Evolutionary conservation across 345 rosid genomes (phyloP), one percentile per base, ranked within the genome.

Genomic region (Odontarrhena argentea): DNA sequence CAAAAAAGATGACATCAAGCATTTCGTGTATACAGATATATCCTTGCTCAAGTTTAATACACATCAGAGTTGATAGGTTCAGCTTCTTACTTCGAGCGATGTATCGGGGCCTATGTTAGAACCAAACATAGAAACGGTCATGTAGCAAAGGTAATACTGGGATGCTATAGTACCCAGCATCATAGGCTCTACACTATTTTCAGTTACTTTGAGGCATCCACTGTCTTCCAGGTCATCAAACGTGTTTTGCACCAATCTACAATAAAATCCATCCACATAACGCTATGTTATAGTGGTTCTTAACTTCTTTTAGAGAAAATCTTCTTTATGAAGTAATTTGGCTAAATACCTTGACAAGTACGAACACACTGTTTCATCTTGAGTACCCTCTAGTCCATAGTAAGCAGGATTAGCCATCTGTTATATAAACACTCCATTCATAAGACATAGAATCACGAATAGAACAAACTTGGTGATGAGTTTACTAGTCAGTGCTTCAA

Each of bases 221-320:
- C 97, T 84, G 63, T 90, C 98, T 80, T 93, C 98, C 69, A 93
- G 88, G 76, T 90, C 97, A 78, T 93, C 98, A 82, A 93, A 93
- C 55, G 98, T 90, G 77, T 77, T 83, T 38, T 84, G 94, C 67
- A 86, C 91, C 81, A 93, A 85, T 79, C 98, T 93, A 82, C 63
- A 65, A 68, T 69, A 78, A 55, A 60, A 24, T 5, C 37, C 5
- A 32, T 11, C 58, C 40, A 8, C 49, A 30, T 52, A 75, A 32
- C 42, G 3, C 37, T 15, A 42, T 49, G 60, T 68, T 56, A 46
- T 41, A 49, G 14, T 44, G 44, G 73, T 26, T 30, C 60, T 32
- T 10, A 58, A 15, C 49, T 58, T 30, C 65, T 25, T 59, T 44
- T 5, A 36, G 48, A 59, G 54, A 68, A 68, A 44, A 44, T 60